Conservation (phyloP, 2,329 filamentous ascomycete genomes). For the Nothopassalora personata region DNA sequence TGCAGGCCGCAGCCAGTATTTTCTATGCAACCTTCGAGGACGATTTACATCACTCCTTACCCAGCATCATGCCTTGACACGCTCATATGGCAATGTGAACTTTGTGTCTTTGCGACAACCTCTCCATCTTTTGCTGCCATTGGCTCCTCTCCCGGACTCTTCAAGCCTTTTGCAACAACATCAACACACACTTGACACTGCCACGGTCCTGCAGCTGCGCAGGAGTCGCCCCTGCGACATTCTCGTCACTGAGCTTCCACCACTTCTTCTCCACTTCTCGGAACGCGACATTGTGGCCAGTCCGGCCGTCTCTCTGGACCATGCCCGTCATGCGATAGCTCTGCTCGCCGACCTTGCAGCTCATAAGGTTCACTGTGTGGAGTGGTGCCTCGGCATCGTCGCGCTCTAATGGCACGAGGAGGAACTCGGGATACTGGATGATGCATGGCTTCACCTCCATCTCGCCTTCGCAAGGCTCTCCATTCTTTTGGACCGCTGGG, state of each 20-base stretch:
- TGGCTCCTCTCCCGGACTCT: not conserved
- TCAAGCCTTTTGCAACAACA: not conserved
- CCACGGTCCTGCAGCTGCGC: not conserved
- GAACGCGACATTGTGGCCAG: not conserved
- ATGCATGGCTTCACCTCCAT: not conserved
- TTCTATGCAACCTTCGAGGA: not conserved
- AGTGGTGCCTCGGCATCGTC: not conserved
- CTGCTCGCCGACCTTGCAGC: not conserved
- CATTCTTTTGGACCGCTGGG: not conserved
- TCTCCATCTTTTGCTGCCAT: not conserved
- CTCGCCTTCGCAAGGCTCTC: not conserved
- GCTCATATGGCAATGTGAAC: not conserved
- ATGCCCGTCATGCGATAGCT: not conserved
- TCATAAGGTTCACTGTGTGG: not conserved
- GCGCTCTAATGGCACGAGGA: not conserved
- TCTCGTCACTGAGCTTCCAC: slow-evolving; percentile 1
- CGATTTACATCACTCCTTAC: not conserved
- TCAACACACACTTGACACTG: not conserved
- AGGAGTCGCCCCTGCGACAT: not conserved
- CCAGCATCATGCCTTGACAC: not conserved
- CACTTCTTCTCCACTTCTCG: not conserved
- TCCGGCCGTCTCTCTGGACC: not conserved
- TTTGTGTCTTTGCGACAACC: not conserved
- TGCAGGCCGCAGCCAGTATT: not conserved
- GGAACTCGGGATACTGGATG: not conserved